These are phyloP conservation scores for Polytrichum commune DNA, from an alignment of 225 moss, liverwort and hornwort species.

Conservation along the genomic window DNA sequence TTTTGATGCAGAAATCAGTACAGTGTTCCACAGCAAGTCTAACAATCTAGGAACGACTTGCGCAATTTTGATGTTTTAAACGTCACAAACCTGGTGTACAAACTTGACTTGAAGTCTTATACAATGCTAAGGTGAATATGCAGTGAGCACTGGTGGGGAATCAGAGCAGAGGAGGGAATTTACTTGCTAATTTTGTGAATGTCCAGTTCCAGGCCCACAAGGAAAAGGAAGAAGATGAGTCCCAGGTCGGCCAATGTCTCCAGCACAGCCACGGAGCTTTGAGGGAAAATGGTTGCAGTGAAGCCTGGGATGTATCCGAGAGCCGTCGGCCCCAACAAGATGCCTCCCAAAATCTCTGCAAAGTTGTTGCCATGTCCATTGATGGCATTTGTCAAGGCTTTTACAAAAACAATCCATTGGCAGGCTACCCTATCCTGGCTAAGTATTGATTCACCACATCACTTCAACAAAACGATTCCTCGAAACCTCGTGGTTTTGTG, in stretches of 20 bases:
- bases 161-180: neutral
- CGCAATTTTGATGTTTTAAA: too few relatives aligned
- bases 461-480: too few relatives aligned
- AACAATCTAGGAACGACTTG: too few relatives aligned
- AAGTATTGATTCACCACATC: too few relatives aligned
- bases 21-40: too few relatives aligned
- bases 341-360: conserved; percentile 77
- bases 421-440: too few relatives aligned
- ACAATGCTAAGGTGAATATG: neutral
- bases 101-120: neutral
- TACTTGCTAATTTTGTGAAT: conserved; percentile 53
- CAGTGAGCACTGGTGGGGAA: neutral
- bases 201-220: conserved; percentile 78
- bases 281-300: conserved; percentile 52
- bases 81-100: too few relatives aligned
- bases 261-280: conserved; percentile 44
- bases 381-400: neutral
- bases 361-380: conserved; percentile 1
- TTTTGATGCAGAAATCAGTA: too few relatives aligned
- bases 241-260: conserved; percentile 71
- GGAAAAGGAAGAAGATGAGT: conserved; percentile 87
- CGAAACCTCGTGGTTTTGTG: too few relatives aligned
- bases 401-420: neutral
- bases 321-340: conserved; percentile 69
- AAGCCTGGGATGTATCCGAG: conserved; percentile 61